A percentile compares a stretch with the other conserved stretches of the same genome.
These are phyloP conservation scores for Raffaelea arxii DNA, from an alignment of 2,329 filamentous ascomycete species.

Conservation along the genomic window DNA sequence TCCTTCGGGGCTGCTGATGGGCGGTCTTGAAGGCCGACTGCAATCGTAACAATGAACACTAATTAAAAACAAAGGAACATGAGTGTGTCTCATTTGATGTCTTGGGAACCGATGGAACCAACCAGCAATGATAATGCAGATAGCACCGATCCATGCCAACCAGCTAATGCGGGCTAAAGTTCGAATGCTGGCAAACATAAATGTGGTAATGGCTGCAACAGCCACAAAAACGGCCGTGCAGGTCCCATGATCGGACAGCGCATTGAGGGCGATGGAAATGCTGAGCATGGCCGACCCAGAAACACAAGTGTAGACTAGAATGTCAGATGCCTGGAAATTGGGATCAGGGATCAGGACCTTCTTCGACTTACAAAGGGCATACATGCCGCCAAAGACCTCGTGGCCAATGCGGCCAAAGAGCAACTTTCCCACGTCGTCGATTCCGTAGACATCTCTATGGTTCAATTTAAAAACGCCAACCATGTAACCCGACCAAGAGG, in stretches of 20 bases:
- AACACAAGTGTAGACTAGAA: background rate
- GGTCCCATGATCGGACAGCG: background rate
- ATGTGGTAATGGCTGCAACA: background rate
- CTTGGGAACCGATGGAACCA: too few relatives aligned
- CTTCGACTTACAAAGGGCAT: background rate
- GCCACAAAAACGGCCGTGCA: background rate
- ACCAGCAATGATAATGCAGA: background rate
- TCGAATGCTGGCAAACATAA: background rate
- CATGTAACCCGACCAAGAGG: background rate
- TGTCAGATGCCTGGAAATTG: background rate
- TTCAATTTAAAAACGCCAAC: background rate
- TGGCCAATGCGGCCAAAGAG: background rate
- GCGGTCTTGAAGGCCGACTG: constrained; percentile 46
- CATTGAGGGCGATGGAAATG: background rate
- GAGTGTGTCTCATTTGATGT: too few relatives aligned
- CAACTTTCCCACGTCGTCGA: background rate
- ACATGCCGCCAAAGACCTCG: background rate
- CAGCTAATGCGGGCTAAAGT: background rate
- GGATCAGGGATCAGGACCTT: background rate
- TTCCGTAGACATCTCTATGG: background rate
- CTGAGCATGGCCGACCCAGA: background rate
- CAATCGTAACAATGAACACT: constrained; percentile 39
- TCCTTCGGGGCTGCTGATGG: constrained; percentile 40
- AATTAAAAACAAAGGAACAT: too few relatives aligned
- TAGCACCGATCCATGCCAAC: background rate